Percentiles rank a stretch among this genome's conserved stretches.
Evolutionary conservation across 2,329 filamentous ascomycete species (phyloP).

Genomic region (Colletotrichum sp.): DNA sequence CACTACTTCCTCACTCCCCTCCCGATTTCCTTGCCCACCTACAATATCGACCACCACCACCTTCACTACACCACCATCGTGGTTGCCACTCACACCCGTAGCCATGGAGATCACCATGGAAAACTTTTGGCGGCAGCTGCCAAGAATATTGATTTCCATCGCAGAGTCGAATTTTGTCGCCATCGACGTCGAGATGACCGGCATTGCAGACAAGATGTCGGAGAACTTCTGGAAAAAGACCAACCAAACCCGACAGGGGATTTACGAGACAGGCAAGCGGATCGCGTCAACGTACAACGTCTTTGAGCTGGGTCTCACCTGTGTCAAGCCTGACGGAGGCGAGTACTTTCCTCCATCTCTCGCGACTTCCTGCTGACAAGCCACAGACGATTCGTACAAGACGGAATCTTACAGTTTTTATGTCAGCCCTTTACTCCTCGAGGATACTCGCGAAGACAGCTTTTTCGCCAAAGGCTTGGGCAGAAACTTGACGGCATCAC

Average conservation of each 20-base stretch:
- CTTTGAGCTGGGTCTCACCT: slow-evolving; percentile 42
- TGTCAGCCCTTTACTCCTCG: slow-evolving; percentile 33
- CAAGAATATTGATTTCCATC: slow-evolving; percentile 32
- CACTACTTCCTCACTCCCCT: not conserved
- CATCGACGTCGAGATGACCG: slow-evolving; percentile 42
- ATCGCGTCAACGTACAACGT: slow-evolving; percentile 35
- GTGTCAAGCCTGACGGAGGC: slow-evolving; percentile 21
- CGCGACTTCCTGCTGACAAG: not conserved
- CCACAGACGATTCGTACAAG: slow-evolving; percentile 22
- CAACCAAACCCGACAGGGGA: not conserved
- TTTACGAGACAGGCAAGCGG: slow-evolving; percentile 31
- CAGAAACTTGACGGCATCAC: slow-evolving; percentile 31
- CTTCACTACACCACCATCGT: not conserved
- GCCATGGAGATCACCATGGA: slow-evolving; percentile 24
- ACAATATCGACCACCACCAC: not conserved
- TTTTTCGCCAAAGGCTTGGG: slow-evolving; percentile 27
- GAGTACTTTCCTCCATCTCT: not conserved
- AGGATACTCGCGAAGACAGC: not conserved
- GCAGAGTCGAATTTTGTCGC: slow-evolving; percentile 33
- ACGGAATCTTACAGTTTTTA: slow-evolving; percentile 34
- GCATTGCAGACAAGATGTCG: not conserved
- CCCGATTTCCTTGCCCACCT: not conserved
- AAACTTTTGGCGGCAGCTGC: slow-evolving; percentile 28
- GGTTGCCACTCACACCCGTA: not conserved
- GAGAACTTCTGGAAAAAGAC: not conserved